Evolutionary conservation across 495 filamentous ascomycete species (phyloP).

Genomic region (Amorphotheca resinae): DNA sequence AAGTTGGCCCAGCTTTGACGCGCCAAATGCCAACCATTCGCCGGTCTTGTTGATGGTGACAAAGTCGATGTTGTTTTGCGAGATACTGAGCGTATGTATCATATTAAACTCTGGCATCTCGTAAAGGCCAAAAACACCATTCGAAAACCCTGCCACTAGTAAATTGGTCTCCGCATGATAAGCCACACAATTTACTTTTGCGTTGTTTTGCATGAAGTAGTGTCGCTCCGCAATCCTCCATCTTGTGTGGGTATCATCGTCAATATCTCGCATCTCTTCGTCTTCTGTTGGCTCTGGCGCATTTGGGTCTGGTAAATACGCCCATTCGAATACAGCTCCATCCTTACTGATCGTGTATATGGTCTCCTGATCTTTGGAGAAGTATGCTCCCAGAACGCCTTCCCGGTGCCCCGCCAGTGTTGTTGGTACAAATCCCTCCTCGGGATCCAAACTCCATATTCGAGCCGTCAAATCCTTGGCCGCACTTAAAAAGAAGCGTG

Average conservation of each 20-base stretch:
- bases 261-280: conserved; percentile 40
- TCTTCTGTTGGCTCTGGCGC: conserved; percentile 35
- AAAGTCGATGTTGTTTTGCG: conserved; percentile 88
- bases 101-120: conserved; percentile 95
- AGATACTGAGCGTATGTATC: conserved; percentile 85
- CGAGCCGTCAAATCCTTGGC: conserved; percentile 85
- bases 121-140: conserved; percentile 84
- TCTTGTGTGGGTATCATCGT: conserved; percentile 44
- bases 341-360: conserved; percentile 47
- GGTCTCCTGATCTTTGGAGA: conserved; percentile 79
- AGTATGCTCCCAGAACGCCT: conserved; percentile 77
- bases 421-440: conserved; percentile 81
- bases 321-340: conserved; percentile 48
- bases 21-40: conserved; percentile 97
- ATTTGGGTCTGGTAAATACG: conserved; percentile 45
- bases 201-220: conserved; percentile 84
- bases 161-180: conserved; percentile 82
- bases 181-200: conserved; percentile 74
- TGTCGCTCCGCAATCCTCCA: conserved; percentile 84
- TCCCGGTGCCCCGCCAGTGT: conserved; percentile 82
- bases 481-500: conserved; percentile 81
- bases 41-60: conserved; percentile 86
- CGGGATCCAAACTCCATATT: conserved; percentile 84
- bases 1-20: conserved; percentile 84
- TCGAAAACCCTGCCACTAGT: conserved; percentile 86